Base-by-base conservation (phyloP, 1,139 yeast species). In the Sugiyamaella grinbergsii region DNA sequence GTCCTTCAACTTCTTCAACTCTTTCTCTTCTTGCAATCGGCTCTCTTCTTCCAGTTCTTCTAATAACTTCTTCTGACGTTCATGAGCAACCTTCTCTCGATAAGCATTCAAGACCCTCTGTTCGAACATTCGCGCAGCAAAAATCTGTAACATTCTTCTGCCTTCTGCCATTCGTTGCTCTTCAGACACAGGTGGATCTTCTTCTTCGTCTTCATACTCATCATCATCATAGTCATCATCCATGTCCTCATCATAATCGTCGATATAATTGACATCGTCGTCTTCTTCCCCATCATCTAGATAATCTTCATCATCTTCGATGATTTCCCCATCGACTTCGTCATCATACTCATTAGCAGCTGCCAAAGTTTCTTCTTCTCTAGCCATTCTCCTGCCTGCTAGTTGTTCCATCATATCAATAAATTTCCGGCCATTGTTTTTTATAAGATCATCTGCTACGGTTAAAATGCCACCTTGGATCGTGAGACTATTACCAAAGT, bases 1-100 rank as follows among this genome's bases (percentile, higher is more conserved):
- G 58, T 85, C 93, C 54, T 77, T 78, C 56, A 77, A 75, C 63
- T 83, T 85, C 68, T 85, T 85, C 65, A 81, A 79, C 65, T 85
- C 93, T 42, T 81, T 81, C 58, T 84, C 90, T 62, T 79, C 81
- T 63, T 82, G 79, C 24, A 82, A 80, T 45, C 77, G 75, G 58
- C 82, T 86, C 66, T 86, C 95, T 16, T 84, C 88, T 54, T 86
- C 95, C 43, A 88, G 76, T 64, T 88, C 96, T 62, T 81, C 89
- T 56, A 87, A 79, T 55, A 85, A 78, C 66, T 76, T 81, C 61
- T 78, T 81, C 48, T 87, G 85, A 50, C 89, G 77, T 61, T 85
- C 94, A 55, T 81, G 82, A 1, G 94, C 84, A 15, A 85, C 77
- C 55, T 82, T 82, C 58, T 83, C 90, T 55, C 84, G 83, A 65